Evolutionary conservation across 192 early-diverging fungal genomes (phyloP).

Genomic region (Radiomyces spectabilis): DNA sequence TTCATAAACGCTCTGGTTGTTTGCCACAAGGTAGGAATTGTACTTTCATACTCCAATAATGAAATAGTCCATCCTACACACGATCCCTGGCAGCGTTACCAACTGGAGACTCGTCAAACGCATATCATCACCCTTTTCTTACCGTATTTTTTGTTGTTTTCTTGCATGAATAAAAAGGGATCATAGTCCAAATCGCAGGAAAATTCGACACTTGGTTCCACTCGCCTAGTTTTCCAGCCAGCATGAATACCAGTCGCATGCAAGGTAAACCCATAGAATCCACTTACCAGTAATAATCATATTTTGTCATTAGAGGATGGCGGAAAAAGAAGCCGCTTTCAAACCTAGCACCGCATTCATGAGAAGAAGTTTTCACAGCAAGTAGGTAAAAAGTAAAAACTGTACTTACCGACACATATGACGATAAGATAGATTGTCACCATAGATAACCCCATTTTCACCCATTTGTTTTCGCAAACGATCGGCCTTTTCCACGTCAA

Average conservation of each 20-base stretch:
- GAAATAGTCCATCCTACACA: constrained; percentile 54
- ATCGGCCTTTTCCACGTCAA: constrained; percentile 52
- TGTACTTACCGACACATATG: constrained; percentile 63
- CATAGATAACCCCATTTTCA: constrained; percentile 47
- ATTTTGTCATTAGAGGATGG: constrained; percentile 57
- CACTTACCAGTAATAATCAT: constrained; percentile 84
- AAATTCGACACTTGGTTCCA: constrained; percentile 68
- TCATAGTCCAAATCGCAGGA: constrained; percentile 70
- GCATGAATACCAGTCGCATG: neutral
- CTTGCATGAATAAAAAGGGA: constrained; percentile 62
- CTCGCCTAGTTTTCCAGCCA: no score
- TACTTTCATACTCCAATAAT: constrained; percentile 47
- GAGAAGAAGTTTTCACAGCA: no score
- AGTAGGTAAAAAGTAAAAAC: neutral
- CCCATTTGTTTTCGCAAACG: constrained; percentile 46
- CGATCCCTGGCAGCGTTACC: neutral
- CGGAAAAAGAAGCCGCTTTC: constrained; percentile 71
- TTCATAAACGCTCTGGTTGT: constrained; percentile 41
- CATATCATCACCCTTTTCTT: constrained; percentile 3
- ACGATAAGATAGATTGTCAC: constrained; percentile 57
- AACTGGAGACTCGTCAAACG: neutral
- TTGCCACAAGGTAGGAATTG: constrained; percentile 60
- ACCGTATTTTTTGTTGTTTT: constrained; percentile 63
- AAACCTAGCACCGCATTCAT: constrained; percentile 40
- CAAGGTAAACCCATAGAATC: constrained; percentile 16